Percentiles rank a stretch among this genome's conserved stretches.
Conservation (phyloP, 1,284 basidiomycete species). For the Moesziomyces globuligerus region DNA sequence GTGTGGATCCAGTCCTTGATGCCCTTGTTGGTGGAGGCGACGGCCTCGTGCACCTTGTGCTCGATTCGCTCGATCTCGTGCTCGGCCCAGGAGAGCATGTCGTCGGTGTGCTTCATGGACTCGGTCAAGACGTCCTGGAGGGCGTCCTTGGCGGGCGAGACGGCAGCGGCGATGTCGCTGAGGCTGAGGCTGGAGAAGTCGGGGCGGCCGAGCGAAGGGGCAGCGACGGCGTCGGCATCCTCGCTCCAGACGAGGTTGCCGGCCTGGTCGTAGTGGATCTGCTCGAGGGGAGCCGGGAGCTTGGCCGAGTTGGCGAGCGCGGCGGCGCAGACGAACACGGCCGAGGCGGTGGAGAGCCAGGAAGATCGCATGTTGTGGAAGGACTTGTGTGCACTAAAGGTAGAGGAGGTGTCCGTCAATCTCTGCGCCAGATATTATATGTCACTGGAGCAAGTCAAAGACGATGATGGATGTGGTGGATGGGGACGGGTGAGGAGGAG, state of each 20-base stretch:
- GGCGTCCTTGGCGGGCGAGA: constrained; percentile 69
- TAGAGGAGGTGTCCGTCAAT: neutral
- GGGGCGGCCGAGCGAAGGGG: constrained; percentile 49
- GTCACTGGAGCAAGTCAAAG: neutral
- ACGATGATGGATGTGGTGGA: neutral
- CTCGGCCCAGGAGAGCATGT: constrained; percentile 66
- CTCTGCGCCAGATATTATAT: neutral
- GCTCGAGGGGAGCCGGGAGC: constrained; percentile 46
- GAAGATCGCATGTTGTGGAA: constrained; percentile 53
- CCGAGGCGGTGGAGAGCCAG: constrained; percentile 58
- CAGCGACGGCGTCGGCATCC: constrained; percentile 15
- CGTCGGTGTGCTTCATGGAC: constrained; percentile 53
- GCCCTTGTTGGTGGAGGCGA: constrained; percentile 37
- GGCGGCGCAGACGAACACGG: constrained; percentile 55
- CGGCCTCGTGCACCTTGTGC: constrained; percentile 37
- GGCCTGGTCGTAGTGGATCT: constrained; percentile 52
- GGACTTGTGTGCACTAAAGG: neutral
- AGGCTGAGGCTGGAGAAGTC: constrained; percentile 49
- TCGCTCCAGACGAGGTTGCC: constrained; percentile 57
- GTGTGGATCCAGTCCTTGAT: constrained; percentile 50
- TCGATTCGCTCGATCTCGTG: constrained; percentile 49
- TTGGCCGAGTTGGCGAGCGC: constrained; percentile 49
- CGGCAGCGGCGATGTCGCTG: constrained; percentile 25
- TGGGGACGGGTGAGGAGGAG: constrained; percentile 4
- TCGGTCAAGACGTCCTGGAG: constrained; percentile 68